Evolutionary conservation across 768 basidiomycete genomes (phyloP).

Genomic region (Rhizopogon vinicolor): DNA sequence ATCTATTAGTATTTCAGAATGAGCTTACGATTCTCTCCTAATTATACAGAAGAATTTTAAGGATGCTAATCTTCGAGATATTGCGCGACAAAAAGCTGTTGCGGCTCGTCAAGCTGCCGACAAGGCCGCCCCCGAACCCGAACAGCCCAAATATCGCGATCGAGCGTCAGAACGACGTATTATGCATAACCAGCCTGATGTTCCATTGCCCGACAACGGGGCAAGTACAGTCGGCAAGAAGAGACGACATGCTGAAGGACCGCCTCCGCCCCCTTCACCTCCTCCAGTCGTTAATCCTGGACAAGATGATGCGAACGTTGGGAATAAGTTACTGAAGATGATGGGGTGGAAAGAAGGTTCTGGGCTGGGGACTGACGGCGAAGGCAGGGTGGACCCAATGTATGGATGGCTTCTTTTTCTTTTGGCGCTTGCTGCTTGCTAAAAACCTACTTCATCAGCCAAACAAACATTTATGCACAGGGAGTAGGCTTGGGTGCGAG

Average conservation of each 20-base stretch:
- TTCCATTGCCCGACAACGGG: constrained; percentile 57
- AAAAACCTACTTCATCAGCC: constrained; percentile 34
- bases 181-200: constrained; percentile 89
- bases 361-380: constrained; percentile 77
- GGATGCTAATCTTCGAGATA: constrained; percentile 67
- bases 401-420: constrained; percentile 30
- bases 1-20: constrained; percentile 24
- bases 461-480: constrained; percentile 81
- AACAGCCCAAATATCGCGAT: constrained; percentile 88
- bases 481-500: constrained; percentile 91
- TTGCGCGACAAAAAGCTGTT: too few species aligned
- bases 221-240: constrained; percentile 34
- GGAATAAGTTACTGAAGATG: constrained; percentile 91
- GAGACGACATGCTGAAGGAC: constrained; percentile 46
- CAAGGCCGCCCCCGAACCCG: constrained; percentile 19
- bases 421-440: constrained; percentile 2
- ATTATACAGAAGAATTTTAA: constrained; percentile 76
- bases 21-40: constrained; percentile 25
- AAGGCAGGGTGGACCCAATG: constrained; percentile 88
- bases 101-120: constrained; percentile 34
- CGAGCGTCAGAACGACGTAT: constrained; percentile 89
- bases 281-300: constrained; percentile 65
- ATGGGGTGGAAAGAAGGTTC: constrained; percentile 97
- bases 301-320: constrained; percentile 81
- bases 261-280: constrained; percentile 56